phyloP scores from a whole-genome alignment of 116 monocot species.

The Phalaenopsis hybrid region DNA sequence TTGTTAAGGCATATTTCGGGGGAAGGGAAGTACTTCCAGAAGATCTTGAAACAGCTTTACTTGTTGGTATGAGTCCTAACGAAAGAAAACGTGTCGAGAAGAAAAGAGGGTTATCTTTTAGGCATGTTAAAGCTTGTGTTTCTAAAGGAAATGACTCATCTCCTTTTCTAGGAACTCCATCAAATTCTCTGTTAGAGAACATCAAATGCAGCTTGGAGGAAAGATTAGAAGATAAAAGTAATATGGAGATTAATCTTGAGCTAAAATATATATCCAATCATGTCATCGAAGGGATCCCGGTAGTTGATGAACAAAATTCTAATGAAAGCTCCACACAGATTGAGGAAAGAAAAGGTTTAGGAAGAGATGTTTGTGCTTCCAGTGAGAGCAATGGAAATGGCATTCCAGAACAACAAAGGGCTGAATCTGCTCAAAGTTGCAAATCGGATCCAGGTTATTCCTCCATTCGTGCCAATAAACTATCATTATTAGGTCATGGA shows the following conservation, averaged over 20 bases:
- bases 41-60: conserved; percentile 76
- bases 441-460: conserved; percentile 16
- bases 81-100: conserved; percentile 72
- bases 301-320: conserved; percentile 11
- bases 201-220: conserved; percentile 1
- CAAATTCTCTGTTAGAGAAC: conserved; percentile 7
- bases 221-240: conserved; percentile 9
- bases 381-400: conserved; percentile 16
- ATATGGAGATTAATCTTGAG: background rate
- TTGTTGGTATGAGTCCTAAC: conserved; percentile 87
- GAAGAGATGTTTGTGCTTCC: conserved; percentile 1
- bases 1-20: conserved; percentile 75
- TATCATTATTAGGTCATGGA: conserved; percentile 83
- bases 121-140: conserved; percentile 7
- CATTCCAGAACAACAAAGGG: conserved; percentile 15
- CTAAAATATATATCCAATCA: background rate
- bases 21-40: conserved; percentile 59
- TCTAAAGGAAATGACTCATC: conserved; percentile 1
- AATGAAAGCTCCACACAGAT: background rate
- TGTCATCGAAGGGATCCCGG: background rate
- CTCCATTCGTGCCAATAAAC: conserved; percentile 36
- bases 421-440: conserved; percentile 3
- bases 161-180: background rate
- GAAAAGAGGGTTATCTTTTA: conserved; percentile 57
- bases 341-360: conserved; percentile 13